A percentile compares a stretch with the other conserved stretches of the same genome.
Evolutionary conservation across 2,329 filamentous ascomycete genomes (phyloP).

Genomic region (Alternaria sp.): DNA sequence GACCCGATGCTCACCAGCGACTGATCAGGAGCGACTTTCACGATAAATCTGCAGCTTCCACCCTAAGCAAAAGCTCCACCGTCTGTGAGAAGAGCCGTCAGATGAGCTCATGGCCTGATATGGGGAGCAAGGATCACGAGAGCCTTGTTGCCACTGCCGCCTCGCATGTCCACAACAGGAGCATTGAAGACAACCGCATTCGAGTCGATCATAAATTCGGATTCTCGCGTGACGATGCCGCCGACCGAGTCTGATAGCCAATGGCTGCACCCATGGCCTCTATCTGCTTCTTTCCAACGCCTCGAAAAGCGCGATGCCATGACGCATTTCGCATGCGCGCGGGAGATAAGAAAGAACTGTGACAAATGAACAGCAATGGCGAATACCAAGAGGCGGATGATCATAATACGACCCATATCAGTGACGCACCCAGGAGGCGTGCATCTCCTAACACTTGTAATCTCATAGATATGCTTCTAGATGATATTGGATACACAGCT

Average conservation of each 20-base stretch:
- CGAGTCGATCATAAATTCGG: constrained; percentile 37
- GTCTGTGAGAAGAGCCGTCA: constrained; percentile 31
- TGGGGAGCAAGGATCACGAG: constrained; percentile 30
- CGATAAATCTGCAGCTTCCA: constrained; percentile 18
- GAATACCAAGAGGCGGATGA: neutral
- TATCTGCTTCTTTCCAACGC: neutral
- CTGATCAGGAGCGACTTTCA: constrained; percentile 39
- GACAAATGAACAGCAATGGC: neutral
- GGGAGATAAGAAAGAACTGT: neutral
- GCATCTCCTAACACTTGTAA: neutral
- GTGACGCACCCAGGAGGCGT: neutral
- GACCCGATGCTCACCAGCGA: constrained; percentile 39
- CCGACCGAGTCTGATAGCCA: constrained; percentile 14
- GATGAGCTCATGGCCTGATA: constrained; percentile 28
- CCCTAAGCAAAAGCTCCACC: constrained; percentile 20
- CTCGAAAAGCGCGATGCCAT: neutral
- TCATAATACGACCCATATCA: neutral
- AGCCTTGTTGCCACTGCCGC: constrained; percentile 16
- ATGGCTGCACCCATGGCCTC: neutral
- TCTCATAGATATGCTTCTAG: neutral
- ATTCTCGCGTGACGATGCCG: constrained; percentile 26
- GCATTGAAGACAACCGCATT: constrained; percentile 27
- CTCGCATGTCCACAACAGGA: constrained; percentile 13
- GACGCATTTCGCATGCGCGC: neutral
- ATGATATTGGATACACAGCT: neutral